Percentiles rank a stretch among this genome's conserved stretches.
These are phyloP conservation scores for Scopulariopsis brevicaulis DNA, from an alignment of 2,329 filamentous ascomycete species.

Conservation along the genomic window DNA sequence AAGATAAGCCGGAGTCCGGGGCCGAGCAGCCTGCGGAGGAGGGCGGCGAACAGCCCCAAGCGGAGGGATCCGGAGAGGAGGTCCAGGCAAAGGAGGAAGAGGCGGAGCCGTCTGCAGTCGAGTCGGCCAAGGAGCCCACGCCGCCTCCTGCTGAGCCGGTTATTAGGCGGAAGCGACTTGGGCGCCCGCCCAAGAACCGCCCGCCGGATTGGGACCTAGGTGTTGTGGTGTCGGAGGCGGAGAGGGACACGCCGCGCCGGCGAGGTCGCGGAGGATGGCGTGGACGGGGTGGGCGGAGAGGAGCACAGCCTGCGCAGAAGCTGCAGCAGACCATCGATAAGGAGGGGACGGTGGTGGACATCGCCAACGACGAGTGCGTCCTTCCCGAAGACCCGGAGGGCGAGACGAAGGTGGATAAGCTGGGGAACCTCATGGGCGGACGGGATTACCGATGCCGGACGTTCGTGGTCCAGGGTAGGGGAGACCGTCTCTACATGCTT, in stretches of 20 bases:
- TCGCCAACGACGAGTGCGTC: conserved; percentile 83
- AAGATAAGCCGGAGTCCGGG: conserved; percentile 10
- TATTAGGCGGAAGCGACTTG: conserved; percentile 67
- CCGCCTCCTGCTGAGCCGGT: conserved; percentile 42
- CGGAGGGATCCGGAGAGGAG: conserved; percentile 24
- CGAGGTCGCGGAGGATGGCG: conserved; percentile 63
- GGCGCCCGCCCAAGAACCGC: conserved; percentile 74
- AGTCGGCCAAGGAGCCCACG: conserved; percentile 36
- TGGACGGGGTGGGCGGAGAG: conserved; percentile 52
- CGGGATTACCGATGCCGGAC: conserved; percentile 92
- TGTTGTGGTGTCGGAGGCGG: conserved; percentile 41
- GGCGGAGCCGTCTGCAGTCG: conserved; percentile 4
- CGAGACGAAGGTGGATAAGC: conserved; percentile 86
- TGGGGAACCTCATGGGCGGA: conserved; percentile 69
- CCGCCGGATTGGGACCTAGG: conserved; percentile 67
- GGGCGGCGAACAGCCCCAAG: conserved; percentile 13
- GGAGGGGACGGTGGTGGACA: conserved; percentile 83
- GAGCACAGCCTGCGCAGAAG: conserved; percentile 62
- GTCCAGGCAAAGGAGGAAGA: conserved; percentile 22
- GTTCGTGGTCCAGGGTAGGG: conserved; percentile 79
- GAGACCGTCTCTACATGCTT: conserved; percentile 88
- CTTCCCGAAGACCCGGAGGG: conserved; percentile 80
- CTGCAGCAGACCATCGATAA: conserved; percentile 84
- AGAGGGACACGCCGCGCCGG: conserved; percentile 46
- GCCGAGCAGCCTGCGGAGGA: conserved; percentile 14